Base-by-base conservation (phyloP, 2,329 filamentous ascomycete species). In the Aureobasidium sp. region DNA sequence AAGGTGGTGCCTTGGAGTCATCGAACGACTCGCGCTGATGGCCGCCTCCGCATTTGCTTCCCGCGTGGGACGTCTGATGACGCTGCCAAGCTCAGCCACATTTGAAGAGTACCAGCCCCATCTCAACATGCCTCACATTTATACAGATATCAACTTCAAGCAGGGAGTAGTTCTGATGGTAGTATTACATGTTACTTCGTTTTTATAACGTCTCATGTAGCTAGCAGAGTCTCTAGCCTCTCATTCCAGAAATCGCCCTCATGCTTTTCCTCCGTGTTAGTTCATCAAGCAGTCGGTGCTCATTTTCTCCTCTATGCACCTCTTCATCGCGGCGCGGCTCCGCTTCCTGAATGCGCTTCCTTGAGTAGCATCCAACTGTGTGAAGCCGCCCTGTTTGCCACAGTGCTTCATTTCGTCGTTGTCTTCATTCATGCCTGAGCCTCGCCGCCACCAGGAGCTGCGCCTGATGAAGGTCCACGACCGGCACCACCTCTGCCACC, bases 401-500 rank as follows among this genome's bases (percentile, higher is more conserved):
- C 56, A 39, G 40, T 48, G 24, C 56, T 49, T 48, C 42, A 50
- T 60, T 9, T 60, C 22, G 22, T 54, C 50, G 35, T 52, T 33
- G 17, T 60, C 57, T 37, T 42, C 37, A 27, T 44, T 60, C 57
- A 60, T 44, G 45, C 45, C 47, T 60, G 57, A 35, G 57, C 31
- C 47, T 60, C 57, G 17, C 57, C 57, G n/a, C 57, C 57, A 33
- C 37, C 14, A 9, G 60, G 60, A 40, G 60, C 60, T 48, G 60
- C 60, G 17, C 60, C 35, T 6, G 60, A 61, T 15, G 60, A 31
- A 22, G 49, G 12, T 40, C 60, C 60, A 42, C 60, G 50, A 11
- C 60, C 49, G 35, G 66, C 57, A 39, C 63, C 59, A 37, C 64
- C 65, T 42, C 67, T 67, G 24, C 69, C 69, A 24, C 63, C 64